These are phyloP conservation scores for Phaffia tasmanica DNA, from an alignment of 768 basidiomycete genomes.

Conservation along the genomic window DNA sequence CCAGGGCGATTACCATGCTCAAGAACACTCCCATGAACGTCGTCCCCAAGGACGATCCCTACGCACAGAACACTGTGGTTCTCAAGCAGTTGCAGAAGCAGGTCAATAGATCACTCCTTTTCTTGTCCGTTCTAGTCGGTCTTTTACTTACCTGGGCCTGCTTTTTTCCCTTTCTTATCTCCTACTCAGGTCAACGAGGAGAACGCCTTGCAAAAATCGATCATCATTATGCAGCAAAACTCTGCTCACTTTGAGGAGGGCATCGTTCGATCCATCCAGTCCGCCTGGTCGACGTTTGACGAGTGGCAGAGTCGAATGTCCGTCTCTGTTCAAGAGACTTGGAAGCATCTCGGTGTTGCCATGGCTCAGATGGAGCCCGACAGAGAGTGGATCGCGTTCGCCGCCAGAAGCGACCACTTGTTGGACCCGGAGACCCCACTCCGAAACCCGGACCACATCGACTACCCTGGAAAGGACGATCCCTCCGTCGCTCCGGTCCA, in stretches of 20 bases:
- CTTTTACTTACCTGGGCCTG: background rate
- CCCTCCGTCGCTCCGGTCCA: conserved; percentile 75
- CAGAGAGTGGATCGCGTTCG: conserved; percentile 90
- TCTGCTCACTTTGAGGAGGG: conserved; percentile 94
- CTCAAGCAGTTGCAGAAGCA: conserved; percentile 66
- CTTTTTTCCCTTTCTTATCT: background rate
- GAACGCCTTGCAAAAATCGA: conserved; percentile 91
- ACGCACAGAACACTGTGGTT: conserved; percentile 50
- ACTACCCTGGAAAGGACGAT: conserved; percentile 85
- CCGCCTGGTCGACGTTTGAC: conserved; percentile 93
- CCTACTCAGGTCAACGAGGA: conserved; percentile 66
- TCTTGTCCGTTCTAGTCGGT: background rate
- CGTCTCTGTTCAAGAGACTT: conserved; percentile 59
- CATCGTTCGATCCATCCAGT: conserved; percentile 86
- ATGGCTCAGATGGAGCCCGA: conserved; percentile 75
- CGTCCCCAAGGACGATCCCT: conserved; percentile 70
- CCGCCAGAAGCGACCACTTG: conserved; percentile 83
- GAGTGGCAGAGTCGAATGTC: conserved; percentile 68
- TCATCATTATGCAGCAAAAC: conserved; percentile 97
- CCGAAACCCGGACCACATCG: conserved; percentile 46
- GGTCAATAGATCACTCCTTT: conserved; percentile 28
- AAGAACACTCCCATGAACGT: conserved; percentile 91
- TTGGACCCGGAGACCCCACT: conserved; percentile 94
- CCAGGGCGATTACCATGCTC: conserved; percentile 73
- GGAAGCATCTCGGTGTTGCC: conserved; percentile 55